Evolutionary conservation across 257 asterid genomes (phyloP).

Genomic region (Phtheirospermum japonicum): DNA sequence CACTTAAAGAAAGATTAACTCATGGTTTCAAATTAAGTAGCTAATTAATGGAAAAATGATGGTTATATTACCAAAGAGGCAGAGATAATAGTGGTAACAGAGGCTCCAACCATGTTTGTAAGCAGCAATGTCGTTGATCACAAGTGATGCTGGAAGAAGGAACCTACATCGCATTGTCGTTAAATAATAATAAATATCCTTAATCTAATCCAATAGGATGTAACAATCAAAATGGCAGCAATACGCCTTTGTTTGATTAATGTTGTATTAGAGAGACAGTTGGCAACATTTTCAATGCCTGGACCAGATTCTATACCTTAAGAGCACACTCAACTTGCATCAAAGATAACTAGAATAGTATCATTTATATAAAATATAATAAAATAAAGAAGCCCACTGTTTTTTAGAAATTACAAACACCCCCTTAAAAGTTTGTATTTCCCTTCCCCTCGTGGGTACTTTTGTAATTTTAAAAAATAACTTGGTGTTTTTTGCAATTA

Average conservation of each 20-base stretch:
- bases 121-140: constrained; percentile 86
- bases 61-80: constrained; percentile 70
- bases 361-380: too few species aligned
- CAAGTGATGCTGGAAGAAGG: constrained; percentile 96
- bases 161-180: constrained; percentile 57
- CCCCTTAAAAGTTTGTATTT: too few species aligned
- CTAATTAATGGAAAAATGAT: not conserved
- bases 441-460: too few species aligned
- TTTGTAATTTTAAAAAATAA: not conserved
- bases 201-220: too few species aligned
- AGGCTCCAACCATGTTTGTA: constrained; percentile 97
- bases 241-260: not conserved
- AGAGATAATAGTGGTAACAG: constrained; percentile 74
- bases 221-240: not conserved
- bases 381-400: too few species aligned
- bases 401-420: too few species aligned
- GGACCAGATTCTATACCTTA: not conserved
- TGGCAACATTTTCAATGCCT: not conserved
- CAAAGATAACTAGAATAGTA: too few species aligned
- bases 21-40: not conserved
- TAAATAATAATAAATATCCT: not conserved
- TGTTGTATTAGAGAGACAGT: constrained; percentile 3
- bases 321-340: not conserved
- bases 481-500: not conserved
- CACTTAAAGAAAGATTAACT: constrained; percentile 10